phyloP scores from a whole-genome alignment of 139 green algal genomes.

The Volvox reticuliferus region DNA sequence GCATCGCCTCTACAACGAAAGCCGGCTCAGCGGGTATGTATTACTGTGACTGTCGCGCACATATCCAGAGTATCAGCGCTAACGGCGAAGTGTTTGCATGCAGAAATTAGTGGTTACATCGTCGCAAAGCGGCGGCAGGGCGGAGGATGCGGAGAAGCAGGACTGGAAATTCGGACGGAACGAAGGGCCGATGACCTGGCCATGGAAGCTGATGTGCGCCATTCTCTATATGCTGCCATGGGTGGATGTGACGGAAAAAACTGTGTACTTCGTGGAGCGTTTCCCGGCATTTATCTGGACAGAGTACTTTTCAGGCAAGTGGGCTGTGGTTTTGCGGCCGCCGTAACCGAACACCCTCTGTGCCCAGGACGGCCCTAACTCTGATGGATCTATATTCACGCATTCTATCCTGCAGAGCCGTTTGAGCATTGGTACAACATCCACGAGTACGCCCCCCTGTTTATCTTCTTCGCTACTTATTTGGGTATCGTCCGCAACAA shows the following conservation, averaged over 20 bases:
- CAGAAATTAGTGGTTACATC: slow-evolving; percentile 37
- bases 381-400: background rate
- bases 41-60: background rate
- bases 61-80: background rate
- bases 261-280: slow-evolving; percentile 76
- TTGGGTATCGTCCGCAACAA: slow-evolving; percentile 77
- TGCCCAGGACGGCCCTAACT: background rate
- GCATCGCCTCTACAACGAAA: slow-evolving; percentile 17
- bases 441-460: slow-evolving; percentile 75
- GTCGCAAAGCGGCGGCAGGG: slow-evolving; percentile 51
- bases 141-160: slow-evolving; percentile 69
- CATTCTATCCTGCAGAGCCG: slow-evolving; percentile 54
- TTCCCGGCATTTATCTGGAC: slow-evolving; percentile 73
- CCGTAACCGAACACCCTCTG: too few species aligned
- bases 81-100: background rate
- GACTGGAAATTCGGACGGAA: slow-evolving; percentile 78
- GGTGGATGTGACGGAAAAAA: slow-evolving; percentile 77
- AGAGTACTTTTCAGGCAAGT: slow-evolving; percentile 73
- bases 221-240: slow-evolving; percentile 77
- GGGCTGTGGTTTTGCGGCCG: too few species aligned
- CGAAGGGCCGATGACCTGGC: slow-evolving; percentile 71
- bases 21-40: slow-evolving; percentile 32
- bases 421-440: slow-evolving; percentile 82
- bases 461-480: slow-evolving; percentile 81
- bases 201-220: slow-evolving; percentile 72